Evolutionary conservation across 2,329 filamentous ascomycete species (phyloP).

Genomic region (Alternaria alternata): DNA sequence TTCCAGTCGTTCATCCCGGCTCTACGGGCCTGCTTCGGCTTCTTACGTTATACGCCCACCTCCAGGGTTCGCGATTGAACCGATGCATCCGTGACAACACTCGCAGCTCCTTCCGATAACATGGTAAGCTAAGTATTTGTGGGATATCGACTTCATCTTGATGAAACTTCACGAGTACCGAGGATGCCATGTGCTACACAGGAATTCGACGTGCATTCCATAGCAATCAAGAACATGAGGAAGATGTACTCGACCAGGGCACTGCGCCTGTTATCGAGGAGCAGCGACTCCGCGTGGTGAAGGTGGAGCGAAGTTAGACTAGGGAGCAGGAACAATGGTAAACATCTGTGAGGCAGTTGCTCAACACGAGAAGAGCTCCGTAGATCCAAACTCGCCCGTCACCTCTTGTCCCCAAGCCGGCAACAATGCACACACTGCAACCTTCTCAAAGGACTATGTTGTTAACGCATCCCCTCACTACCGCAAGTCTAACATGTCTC

Average conservation of each 20-base stretch:
- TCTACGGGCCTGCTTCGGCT: constrained; percentile 8
- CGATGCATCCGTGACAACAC: not conserved
- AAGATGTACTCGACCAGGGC: not conserved
- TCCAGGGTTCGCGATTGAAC: not conserved
- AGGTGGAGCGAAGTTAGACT: not conserved
- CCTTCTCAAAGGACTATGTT: not conserved
- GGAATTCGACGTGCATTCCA: not conserved
- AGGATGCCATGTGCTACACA: not conserved
- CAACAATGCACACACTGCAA: not conserved
- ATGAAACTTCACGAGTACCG: not conserved
- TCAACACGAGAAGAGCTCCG: not conserved
- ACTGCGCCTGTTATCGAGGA: not conserved
- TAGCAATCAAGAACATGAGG: not conserved
- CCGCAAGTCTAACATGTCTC: not conserved
- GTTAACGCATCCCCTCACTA: not conserved
- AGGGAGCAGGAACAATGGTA: not conserved
- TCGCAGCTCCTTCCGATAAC: not conserved
- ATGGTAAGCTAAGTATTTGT: not conserved
- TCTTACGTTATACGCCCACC: constrained; percentile 6
- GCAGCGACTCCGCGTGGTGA: not conserved
- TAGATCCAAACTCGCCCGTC: not conserved
- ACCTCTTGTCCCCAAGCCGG: not conserved
- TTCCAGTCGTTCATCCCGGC: constrained; percentile 1
- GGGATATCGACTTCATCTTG: not conserved
- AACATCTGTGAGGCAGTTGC: not conserved